Conservation (phyloP, 2,329 filamentous ascomycete species). For the Colletotrichum caudatum region DNA sequence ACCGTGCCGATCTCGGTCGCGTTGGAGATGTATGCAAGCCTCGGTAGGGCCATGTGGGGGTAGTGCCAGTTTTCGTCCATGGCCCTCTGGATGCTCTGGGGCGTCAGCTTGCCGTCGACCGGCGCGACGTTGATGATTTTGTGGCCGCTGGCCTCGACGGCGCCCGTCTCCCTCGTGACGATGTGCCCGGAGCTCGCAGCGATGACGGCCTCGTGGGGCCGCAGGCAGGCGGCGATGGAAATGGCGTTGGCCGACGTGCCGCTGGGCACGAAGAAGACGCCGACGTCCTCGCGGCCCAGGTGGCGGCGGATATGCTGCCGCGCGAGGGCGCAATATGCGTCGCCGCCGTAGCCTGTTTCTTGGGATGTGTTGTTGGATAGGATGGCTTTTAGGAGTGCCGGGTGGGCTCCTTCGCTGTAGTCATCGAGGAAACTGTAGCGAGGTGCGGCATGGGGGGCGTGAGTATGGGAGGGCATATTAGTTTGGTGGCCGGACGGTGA, state of each 20-base stretch:
- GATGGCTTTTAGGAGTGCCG: conserved; percentile 60
- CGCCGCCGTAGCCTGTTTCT: conserved; percentile 61
- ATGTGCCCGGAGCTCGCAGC: conserved; percentile 63
- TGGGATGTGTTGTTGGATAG: conserved; percentile 58
- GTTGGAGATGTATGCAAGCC: conserved; percentile 65
- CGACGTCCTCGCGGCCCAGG: conserved; percentile 53
- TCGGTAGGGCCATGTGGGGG: conserved; percentile 64
- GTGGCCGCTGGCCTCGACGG: conserved; percentile 63
- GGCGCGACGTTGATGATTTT: conserved; percentile 63
- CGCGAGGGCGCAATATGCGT: conserved; percentile 58
- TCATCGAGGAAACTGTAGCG: conserved; percentile 63
- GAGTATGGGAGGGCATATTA: conserved; percentile 29
- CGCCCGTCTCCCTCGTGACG: conserved; percentile 62
- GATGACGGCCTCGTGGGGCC: conserved; percentile 64
- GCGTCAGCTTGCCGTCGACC: conserved; percentile 61
- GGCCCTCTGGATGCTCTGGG: conserved; percentile 55
- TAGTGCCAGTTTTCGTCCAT: conserved; percentile 63
- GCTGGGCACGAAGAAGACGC: conserved; percentile 64
- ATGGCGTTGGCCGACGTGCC: conserved; percentile 65
- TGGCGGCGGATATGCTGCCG: conserved; percentile 52
- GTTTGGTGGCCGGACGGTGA: not conserved
- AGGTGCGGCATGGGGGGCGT: not conserved
- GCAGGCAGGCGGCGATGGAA: conserved; percentile 63
- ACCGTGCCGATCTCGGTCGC: conserved; percentile 64
- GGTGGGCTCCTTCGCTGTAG: conserved; percentile 65